A percentile compares a stretch with the other conserved stretches of the same genome.
Conservation (phyloP, 805 yeast genomes). For the Barnettozyma botsteinii region DNA sequence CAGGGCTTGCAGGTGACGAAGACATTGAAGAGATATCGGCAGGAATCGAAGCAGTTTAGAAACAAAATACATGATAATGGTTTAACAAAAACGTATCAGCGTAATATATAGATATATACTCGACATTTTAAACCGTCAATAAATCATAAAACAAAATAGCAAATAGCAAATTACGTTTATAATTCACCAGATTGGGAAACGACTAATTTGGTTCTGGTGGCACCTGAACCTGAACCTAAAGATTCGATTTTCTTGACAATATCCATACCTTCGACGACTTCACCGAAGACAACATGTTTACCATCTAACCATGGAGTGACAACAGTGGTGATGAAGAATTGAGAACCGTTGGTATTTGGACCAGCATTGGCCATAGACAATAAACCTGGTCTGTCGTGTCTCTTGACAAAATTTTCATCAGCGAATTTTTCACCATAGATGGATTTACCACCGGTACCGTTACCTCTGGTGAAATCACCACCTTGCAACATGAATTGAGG, state of each 20-base stretch:
- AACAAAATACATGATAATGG: not conserved
- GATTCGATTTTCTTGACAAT: conserved; percentile 12
- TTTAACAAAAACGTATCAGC: not conserved
- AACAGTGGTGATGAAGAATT: conserved; percentile 92
- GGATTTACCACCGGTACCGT: conserved; percentile 71
- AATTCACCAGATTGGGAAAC: conserved; percentile 12
- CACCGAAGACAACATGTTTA: conserved; percentile 92
- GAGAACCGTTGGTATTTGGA: conserved; percentile 82
- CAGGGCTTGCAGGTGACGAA: conserved; percentile 72
- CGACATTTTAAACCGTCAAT: not conserved
- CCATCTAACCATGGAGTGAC: conserved; percentile 89
- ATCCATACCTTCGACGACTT: conserved; percentile 39
- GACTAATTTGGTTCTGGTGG: conserved; percentile 8
- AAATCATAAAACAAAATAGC: too few relatives aligned
- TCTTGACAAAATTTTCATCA: conserved; percentile 63
- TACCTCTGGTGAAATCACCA: conserved; percentile 68
- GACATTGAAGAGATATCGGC: conserved; percentile 41
- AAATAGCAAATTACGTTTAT: too few relatives aligned
- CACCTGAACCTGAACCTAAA: conserved; percentile 13
- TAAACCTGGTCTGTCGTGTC: conserved; percentile 64
- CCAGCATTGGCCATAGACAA: conserved; percentile 82
- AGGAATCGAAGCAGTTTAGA: conserved; percentile 14
- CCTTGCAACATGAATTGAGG: conserved; percentile 69
- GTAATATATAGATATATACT: not conserved
- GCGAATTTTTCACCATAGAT: conserved; percentile 63